These are phyloP conservation scores for Microcyclosporella mali DNA, from an alignment of 2,329 filamentous ascomycete species.

Conservation along the genomic window DNA sequence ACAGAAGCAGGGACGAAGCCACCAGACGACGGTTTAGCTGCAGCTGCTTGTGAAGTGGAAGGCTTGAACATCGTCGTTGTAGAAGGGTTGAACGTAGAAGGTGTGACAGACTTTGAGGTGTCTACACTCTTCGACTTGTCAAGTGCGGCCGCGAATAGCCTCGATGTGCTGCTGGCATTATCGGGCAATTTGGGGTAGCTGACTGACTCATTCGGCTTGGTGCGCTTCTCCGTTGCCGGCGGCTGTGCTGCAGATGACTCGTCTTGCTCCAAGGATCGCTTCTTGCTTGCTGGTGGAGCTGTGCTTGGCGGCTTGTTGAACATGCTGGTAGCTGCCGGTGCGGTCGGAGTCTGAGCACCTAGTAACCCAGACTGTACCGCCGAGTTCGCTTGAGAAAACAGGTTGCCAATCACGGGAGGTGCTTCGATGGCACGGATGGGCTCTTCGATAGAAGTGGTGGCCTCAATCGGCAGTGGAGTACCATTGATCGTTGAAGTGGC, in stretches of 20 bases:
- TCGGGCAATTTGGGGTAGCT: constrained; percentile 28
- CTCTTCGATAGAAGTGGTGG: constrained; percentile 3
- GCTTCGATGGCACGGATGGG: background rate
- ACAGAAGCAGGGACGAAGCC: constrained; percentile 16
- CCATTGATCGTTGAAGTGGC: constrained; percentile 21
- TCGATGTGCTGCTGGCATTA: constrained; percentile 26
- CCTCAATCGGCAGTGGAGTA: constrained; percentile 5
- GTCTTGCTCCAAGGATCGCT: constrained; percentile 23
- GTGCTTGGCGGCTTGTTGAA: constrained; percentile 21
- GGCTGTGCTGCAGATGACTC: constrained; percentile 9
- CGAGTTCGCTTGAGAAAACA: constrained; percentile 3
- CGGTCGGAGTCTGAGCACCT: constrained; percentile 17
- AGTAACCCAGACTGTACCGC: background rate
- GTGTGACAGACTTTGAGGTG: background rate
- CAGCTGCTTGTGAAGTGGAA: constrained; percentile 3
- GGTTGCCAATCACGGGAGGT: constrained; percentile 3
- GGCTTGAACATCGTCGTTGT: constrained; percentile 15
- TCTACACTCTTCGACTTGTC: constrained; percentile 7
- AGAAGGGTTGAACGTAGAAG: constrained; percentile 16
- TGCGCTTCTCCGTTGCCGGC: constrained; percentile 29
- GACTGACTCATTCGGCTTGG: constrained; percentile 22
- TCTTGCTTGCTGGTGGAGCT: constrained; percentile 22
- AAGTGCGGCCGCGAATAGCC: constrained; percentile 28
- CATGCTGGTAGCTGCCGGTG: constrained; percentile 11
- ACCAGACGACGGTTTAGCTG: constrained; percentile 4